phyloP scores from a whole-genome alignment of 2,329 filamentous ascomycete genomes.

The Grosmannia huntii region DNA sequence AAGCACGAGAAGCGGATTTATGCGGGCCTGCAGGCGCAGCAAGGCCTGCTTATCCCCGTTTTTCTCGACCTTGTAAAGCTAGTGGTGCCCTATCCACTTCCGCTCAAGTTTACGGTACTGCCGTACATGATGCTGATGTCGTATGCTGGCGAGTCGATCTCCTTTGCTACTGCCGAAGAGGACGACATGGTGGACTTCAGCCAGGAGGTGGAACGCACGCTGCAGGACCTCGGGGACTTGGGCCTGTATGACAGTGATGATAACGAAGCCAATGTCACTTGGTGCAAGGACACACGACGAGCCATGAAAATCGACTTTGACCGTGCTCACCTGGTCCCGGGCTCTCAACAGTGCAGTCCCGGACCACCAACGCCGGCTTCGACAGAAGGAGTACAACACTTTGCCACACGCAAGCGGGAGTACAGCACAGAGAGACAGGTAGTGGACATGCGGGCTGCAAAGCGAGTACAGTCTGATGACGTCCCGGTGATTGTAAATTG shows the following conservation, averaged over 20 bases:
- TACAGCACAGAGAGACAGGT: neutral
- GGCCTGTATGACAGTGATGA: neutral
- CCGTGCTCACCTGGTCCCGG: neutral
- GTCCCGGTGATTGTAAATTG: too few species aligned
- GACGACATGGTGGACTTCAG: neutral
- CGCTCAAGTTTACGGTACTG: neutral
- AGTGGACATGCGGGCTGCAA: too few species aligned
- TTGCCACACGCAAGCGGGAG: neutral
- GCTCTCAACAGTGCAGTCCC: neutral
- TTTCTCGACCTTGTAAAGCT: conserved; percentile 6
- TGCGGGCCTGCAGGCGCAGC: neutral
- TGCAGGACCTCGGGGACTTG: neutral
- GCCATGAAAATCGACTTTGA: neutral
- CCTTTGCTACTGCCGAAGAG: neutral
- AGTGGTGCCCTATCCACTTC: conserved; percentile 1
- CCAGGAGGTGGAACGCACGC: neutral
- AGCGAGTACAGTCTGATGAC: too few species aligned
- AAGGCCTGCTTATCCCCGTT: conserved; percentile 8
- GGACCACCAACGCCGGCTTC: neutral
- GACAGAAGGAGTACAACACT: neutral
- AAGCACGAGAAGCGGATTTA: conserved; percentile 3
- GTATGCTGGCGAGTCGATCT: conserved; percentile 3
- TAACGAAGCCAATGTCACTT: neutral
- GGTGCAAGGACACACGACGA: neutral
- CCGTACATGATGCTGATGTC: conserved; percentile 9